Conservation (phyloP, 805 yeast species). For the Hanseniaspora guilliermondii region DNA sequence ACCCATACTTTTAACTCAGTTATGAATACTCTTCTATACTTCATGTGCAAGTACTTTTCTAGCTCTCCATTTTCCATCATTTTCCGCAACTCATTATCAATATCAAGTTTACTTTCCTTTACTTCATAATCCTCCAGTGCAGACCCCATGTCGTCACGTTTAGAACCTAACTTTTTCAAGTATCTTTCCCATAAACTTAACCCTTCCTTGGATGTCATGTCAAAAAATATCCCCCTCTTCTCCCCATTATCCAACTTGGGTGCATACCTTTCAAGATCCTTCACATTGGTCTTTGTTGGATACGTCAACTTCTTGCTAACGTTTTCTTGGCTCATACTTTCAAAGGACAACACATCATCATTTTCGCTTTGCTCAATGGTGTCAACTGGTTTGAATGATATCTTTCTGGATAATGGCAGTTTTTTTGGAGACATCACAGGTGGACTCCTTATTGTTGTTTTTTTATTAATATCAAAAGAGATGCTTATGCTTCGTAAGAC, state of each 20-base stretch:
- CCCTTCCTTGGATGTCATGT: conserved; percentile 9
- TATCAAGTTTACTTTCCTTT: not conserved
- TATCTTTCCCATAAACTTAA: not conserved
- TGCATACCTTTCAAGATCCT: not conserved
- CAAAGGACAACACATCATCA: not conserved
- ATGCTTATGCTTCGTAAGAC: not conserved
- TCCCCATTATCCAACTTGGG: not conserved
- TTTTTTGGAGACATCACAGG: too few species aligned
- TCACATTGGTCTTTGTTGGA: not conserved
- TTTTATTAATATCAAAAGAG: not conserved
- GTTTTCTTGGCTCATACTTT: not conserved
- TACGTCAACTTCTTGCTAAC: not conserved
- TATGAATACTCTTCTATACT: not conserved
- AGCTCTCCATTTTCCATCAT: not conserved
- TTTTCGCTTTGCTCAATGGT: not conserved
- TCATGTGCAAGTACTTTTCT: not conserved
- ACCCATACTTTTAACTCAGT: conserved; percentile 5
- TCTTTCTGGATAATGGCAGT: not conserved
- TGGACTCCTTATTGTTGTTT: not conserved
- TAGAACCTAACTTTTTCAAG: not conserved
- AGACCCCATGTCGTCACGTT: not conserved
- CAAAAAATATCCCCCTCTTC: conserved; percentile 1
- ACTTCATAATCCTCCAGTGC: not conserved
- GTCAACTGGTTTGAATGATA: not conserved
- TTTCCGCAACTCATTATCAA: not conserved